Conservation (phyloP, 345 rosid species). For the Gossypium thurberi region DNA sequence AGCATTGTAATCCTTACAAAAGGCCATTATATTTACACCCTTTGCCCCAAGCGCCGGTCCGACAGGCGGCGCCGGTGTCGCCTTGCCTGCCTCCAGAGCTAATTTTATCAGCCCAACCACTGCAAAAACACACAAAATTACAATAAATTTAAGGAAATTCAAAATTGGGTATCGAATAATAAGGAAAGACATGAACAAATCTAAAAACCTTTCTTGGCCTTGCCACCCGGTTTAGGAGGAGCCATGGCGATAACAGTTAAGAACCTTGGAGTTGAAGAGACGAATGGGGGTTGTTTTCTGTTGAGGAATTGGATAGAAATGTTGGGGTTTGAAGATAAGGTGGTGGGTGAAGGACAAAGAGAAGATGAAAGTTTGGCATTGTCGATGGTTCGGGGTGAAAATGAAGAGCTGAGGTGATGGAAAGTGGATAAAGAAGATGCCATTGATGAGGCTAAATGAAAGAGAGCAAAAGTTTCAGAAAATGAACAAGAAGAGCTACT, state of each 20-base stretch:
- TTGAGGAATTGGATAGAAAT: conserved; percentile 43
- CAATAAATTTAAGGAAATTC: neutral
- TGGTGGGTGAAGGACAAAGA: conserved; percentile 27
- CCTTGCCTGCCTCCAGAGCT: conserved; percentile 94
- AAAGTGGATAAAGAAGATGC: conserved; percentile 47
- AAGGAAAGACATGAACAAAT: neutral
- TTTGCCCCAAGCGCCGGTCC: conserved; percentile 90
- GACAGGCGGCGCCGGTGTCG: conserved; percentile 92
- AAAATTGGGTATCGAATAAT: conserved; percentile 6
- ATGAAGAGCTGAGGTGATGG: conserved; percentile 22
- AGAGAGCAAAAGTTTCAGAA: conserved; percentile 7
- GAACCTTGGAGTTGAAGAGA: conserved; percentile 45
- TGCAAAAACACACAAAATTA: conserved; percentile 11
- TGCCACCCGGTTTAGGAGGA: conserved; percentile 84
- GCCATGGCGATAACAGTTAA: conserved; percentile 89
- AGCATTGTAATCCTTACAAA: conserved; percentile 96
- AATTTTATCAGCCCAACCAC: conserved; percentile 74
- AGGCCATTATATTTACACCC: conserved; percentile 87
- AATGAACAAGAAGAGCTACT: neutral
- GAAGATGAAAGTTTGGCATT: conserved; percentile 35
- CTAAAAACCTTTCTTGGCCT: conserved; percentile 67
- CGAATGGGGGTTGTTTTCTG: conserved; percentile 37
- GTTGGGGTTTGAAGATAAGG: conserved; percentile 44
- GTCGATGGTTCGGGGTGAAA: conserved; percentile 10
- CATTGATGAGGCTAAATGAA: conserved; percentile 32